phyloP scores from a whole-genome alignment of 1,284 basidiomycete species.

The Ceratobasidium sp. region DNA sequence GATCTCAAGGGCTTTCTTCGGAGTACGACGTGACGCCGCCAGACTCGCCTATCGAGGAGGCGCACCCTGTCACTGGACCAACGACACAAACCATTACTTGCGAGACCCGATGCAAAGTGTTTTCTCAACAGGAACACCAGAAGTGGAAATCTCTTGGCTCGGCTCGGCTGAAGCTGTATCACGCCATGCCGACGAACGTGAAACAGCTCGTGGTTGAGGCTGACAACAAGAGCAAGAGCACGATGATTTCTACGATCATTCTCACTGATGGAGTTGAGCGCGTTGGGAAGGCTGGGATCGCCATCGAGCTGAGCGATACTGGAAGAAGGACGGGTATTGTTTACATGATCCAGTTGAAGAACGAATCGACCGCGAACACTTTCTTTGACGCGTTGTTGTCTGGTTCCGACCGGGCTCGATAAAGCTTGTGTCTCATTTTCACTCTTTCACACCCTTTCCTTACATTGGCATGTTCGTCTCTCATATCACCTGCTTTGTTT shows the following conservation, averaged over 20 bases:
- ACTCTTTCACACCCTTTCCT: not conserved
- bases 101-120: slow-evolving; percentile 99
- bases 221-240: slow-evolving; percentile 78
- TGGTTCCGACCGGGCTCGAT: slow-evolving; percentile 77
- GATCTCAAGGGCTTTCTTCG: slow-evolving; percentile 31
- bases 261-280: slow-evolving; percentile 96
- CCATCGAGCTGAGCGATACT: slow-evolving; percentile 92
- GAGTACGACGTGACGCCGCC: slow-evolving; percentile 76
- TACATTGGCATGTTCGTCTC: not conserved
- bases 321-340: slow-evolving; percentile 94
- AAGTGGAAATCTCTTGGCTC: slow-evolving; percentile 97
- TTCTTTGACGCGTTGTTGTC: slow-evolving; percentile 88
- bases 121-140: slow-evolving; percentile 92
- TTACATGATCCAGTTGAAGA: slow-evolving; percentile 96
- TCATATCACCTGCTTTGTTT: slow-evolving; percentile 1
- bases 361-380: slow-evolving; percentile 85
- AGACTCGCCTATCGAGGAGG: slow-evolving; percentile 74
- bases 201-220: slow-evolving; percentile 97
- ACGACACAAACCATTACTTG: slow-evolving; percentile 80
- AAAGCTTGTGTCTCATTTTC: not conserved
- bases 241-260: slow-evolving; percentile 95
- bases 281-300: slow-evolving; percentile 97
- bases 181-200: slow-evolving; percentile 82
- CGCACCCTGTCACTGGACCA: slow-evolving; percentile 66
- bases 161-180: slow-evolving; percentile 88